Evolutionary conservation across 805 yeast genomes (phyloP).

Genomic region (Saccharomycopsis microspora): DNA sequence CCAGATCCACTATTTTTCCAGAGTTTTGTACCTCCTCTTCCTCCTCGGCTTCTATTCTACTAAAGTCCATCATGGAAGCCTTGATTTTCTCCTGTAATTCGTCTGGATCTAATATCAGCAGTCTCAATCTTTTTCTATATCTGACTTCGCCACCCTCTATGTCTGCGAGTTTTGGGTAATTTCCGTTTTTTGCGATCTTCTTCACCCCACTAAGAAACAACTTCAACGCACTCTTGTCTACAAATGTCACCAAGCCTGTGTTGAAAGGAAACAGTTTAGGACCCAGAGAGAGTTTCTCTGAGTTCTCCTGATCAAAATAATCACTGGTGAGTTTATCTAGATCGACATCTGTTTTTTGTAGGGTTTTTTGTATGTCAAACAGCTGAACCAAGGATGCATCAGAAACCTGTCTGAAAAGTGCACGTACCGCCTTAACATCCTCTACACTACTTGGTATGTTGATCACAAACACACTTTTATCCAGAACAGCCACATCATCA

Average conservation of each 20-base stretch:
- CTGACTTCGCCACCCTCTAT: constrained; percentile 16
- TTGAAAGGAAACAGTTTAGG: constrained; percentile 52
- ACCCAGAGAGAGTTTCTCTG: constrained; percentile 22
- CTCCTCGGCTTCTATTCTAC: constrained; percentile 54
- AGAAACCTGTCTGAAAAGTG: constrained; percentile 46
- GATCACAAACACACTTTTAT: constrained; percentile 58
- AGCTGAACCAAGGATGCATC: constrained; percentile 55
- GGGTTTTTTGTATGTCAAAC: constrained; percentile 18
- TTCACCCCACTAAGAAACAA: constrained; percentile 56
- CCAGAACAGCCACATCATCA: constrained; percentile 30
- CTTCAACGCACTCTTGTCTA: constrained; percentile 57
- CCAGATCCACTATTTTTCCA: constrained; percentile 70
- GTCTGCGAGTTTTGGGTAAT: constrained; percentile 28
- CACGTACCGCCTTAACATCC: constrained; percentile 38
- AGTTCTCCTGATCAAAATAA: constrained; percentile 31
- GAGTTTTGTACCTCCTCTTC: constrained; percentile 42
- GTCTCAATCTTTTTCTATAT: constrained; percentile 24
- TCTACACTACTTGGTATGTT: constrained; percentile 60
- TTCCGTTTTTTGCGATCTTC: constrained; percentile 25
- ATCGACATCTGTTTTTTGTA: constrained; percentile 4
- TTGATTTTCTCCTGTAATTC: constrained; percentile 46
- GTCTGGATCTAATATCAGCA: constrained; percentile 31
- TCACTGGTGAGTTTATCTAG: constrained; percentile 18
- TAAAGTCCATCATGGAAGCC: constrained; percentile 53
- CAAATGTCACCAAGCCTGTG: constrained; percentile 61